Evolutionary conservation across 2,329 filamentous ascomycete species (phyloP).

Genomic region (Ampelomyces quisqualis): DNA sequence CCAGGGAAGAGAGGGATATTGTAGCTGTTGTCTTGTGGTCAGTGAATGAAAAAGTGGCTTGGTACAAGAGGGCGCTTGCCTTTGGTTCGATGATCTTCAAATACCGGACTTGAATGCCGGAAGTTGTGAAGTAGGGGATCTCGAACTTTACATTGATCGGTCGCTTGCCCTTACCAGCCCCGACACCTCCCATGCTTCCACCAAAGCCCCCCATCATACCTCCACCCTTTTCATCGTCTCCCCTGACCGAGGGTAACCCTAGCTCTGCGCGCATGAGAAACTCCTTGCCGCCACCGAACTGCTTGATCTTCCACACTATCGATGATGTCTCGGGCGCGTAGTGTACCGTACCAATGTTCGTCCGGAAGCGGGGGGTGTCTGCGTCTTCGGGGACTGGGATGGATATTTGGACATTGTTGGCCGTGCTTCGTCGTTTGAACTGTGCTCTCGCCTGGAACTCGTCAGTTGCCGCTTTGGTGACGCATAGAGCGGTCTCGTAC

Average conservation of each 20-base stretch:
- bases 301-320: slow-evolving; percentile 99
- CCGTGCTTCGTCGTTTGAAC: slow-evolving; percentile 95
- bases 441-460: slow-evolving; percentile 73
- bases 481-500: slow-evolving; percentile 34
- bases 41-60: too few relatives aligned
- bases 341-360: slow-evolving; percentile 95
- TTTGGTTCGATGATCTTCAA: slow-evolving; percentile 99
- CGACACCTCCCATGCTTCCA: slow-evolving; percentile 91
- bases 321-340: slow-evolving; percentile 96
- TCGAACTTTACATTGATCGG: slow-evolving; percentile 99
- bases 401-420: slow-evolving; percentile 97
- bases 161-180: slow-evolving; percentile 80
- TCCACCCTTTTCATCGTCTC: slow-evolving; percentile 91
- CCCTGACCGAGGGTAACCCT: slow-evolving; percentile 87
- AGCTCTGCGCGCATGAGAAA: slow-evolving; percentile 98
- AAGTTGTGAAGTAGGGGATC: slow-evolving; percentile 99
- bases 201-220: slow-evolving; percentile 98
- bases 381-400: slow-evolving; percentile 97
- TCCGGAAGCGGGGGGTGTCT: slow-evolving; percentile 92
- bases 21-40: slow-evolving; percentile 66
- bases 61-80: too few relatives aligned
- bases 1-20: slow-evolving; percentile 98
- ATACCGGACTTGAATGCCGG: slow-evolving; percentile 96
- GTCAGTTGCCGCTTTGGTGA: slow-evolving; percentile 9
- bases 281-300: slow-evolving; percentile 97